Evolutionary conservation across 1,139 yeast genomes (phyloP), one percentile per base, ranked within the genome.

Genomic region (Blastobotrys arbuscula): DNA sequence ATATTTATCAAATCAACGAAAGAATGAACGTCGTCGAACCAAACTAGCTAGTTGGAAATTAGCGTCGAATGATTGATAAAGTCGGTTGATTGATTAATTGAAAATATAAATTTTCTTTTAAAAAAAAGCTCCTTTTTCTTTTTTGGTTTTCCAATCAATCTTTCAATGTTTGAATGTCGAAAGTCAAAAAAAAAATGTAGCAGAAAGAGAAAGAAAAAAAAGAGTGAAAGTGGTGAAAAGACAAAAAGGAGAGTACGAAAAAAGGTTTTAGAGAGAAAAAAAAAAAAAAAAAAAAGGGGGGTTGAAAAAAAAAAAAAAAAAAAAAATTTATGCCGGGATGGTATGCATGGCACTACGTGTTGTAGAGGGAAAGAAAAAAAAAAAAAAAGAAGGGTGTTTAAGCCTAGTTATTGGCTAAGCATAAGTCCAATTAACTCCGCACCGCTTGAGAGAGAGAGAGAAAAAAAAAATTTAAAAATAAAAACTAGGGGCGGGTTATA

Each of bases 91-190:
- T 28, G n/a, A 5, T 12, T 28, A 5, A 4, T 5, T 28, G 12
- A 28, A 28, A 28, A 28, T 12, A 28, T 12, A 9, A 28, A n/a
- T n/a, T n/a, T n/a, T n/a, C n/a, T n/a, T n/a, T n/a, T n/a, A n/a
- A n/a, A n/a, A n/a, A n/a, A n/a, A n/a, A n/a, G n/a, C n/a, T n/a
- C n/a, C n/a, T n/a, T n/a, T n/a, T 28, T 28, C 31, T 28, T 24
- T 40, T 40, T 24, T 20, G 13, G 5, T 33, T 33, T 39, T 39
- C 28, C 26, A 12, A 34, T 42, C 23, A 42, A 23, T 19, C 36
- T 23, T 37, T 33, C 33, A 35, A 37, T 30, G 24, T 31, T 37
- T 26, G 16, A 35, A 28, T 28, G 31, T 28, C 31, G 31, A 28
- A 28, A 36, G 23, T 34, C 8, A 39, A 23, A 24, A 39, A 40